Evolutionary conservation across 192 early-diverging fungal species (phyloP).

Genomic region (Mycoemilia scoparia): DNA sequence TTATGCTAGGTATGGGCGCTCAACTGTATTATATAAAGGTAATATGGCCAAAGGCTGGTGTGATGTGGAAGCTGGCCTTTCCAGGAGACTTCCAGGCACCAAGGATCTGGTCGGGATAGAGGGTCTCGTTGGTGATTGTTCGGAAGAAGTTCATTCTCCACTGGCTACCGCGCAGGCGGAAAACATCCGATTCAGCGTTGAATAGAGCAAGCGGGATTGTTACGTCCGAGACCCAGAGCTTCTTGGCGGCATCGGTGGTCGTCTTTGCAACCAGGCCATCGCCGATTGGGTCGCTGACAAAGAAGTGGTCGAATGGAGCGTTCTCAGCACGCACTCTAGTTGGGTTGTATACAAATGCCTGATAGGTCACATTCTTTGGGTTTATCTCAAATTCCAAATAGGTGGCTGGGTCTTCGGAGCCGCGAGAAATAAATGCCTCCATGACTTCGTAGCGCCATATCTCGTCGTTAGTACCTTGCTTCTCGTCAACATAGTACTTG

Average conservation of each 20-base stretch:
- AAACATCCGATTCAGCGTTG: constrained; percentile 23
- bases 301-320: constrained; percentile 24
- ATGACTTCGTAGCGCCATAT: constrained; percentile 30
- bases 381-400: constrained; percentile 28
- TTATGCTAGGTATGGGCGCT: too few relatives aligned
- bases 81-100: constrained; percentile 25
- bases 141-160: constrained; percentile 35
- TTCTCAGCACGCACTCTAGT: constrained; percentile 12
- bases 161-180: constrained; percentile 6
- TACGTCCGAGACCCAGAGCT: constrained; percentile 8
- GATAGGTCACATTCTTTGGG: constrained; percentile 27
- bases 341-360: constrained; percentile 27
- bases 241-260: constrained; percentile 8
- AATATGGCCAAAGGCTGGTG: constrained; percentile 14
- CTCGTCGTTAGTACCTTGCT: constrained; percentile 23
- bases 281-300: constrained; percentile 16
- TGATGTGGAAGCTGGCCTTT: constrained; percentile 26
- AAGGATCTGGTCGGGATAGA: constrained; percentile 23
- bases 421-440: constrained; percentile 28
- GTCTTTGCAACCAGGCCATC: constrained; percentile 24
- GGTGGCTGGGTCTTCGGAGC: constrained; percentile 17
- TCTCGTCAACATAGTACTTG: constrained; percentile 17
- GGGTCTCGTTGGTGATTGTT: constrained; percentile 13
- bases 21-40: constrained; percentile 9
- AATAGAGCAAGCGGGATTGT: constrained; percentile 25